These are phyloP conservation scores for Fusarium avenaceum DNA, from an alignment of 2,329 filamentous ascomycete genomes.

Conservation along the genomic window DNA sequence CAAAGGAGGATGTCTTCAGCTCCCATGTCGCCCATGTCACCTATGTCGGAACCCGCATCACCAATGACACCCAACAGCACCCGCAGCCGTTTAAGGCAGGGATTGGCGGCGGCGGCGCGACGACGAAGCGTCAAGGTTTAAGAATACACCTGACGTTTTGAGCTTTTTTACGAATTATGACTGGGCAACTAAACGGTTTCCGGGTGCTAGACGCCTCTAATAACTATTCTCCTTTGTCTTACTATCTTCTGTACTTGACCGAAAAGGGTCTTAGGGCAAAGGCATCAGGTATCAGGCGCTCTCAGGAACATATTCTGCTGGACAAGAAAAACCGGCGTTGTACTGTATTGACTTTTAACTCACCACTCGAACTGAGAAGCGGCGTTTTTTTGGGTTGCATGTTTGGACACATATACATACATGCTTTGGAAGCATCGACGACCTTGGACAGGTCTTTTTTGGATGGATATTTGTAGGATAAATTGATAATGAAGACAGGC, in stretches of 20 bases:
- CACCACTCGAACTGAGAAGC: conserved; percentile 37
- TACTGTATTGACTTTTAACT: conserved; percentile 34
- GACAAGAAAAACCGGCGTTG: conserved; percentile 44
- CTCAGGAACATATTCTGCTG: conserved; percentile 38
- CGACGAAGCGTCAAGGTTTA: conserved; percentile 58
- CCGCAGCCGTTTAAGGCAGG: conserved; percentile 44
- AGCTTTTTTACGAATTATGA: conserved; percentile 43
- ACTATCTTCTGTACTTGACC: conserved; percentile 39
- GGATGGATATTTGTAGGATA: conserved; percentile 38
- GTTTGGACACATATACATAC: conserved; percentile 31
- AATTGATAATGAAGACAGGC: conserved; percentile 44
- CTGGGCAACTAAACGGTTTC: conserved; percentile 36
- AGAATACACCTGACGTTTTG: conserved; percentile 26
- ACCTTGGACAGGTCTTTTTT: conserved; percentile 44
- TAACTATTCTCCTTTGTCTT: conserved; percentile 33
- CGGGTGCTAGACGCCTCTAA: conserved; percentile 42
- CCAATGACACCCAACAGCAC: conserved; percentile 48
- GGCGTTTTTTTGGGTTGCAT: conserved; percentile 44
- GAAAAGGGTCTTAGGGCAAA: conserved; percentile 32
- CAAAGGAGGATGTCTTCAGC: conserved; percentile 56
- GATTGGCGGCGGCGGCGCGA: conserved; percentile 49
- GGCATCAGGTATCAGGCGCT: conserved; percentile 28
- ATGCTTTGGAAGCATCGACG: conserved; percentile 41
- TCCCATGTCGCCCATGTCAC: conserved; percentile 49
- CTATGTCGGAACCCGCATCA: conserved; percentile 47